These are phyloP conservation scores for Panaeolus papilionaceus DNA, from an alignment of 768 basidiomycete species.

Conservation along the genomic window DNA sequence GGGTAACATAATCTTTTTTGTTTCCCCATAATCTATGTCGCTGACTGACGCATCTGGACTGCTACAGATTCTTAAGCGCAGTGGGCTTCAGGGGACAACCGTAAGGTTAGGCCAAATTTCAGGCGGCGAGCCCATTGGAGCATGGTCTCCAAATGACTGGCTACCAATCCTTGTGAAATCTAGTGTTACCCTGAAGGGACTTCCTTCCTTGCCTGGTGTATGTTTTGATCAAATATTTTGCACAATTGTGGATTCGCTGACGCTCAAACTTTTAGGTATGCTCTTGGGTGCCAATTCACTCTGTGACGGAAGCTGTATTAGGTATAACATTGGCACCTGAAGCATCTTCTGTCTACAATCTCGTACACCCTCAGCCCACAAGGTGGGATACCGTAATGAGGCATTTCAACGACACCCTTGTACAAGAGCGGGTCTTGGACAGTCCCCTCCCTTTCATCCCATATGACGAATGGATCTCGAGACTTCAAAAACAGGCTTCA, in stretches of 20 bases:
- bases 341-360: slow-evolving; percentile 26
- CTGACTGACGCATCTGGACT: neutral
- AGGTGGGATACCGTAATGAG: slow-evolving; percentile 35
- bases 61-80: slow-evolving; percentile 35
- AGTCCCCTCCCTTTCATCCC: slow-evolving; percentile 22
- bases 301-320: slow-evolving; percentile 33
- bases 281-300: slow-evolving; percentile 44
- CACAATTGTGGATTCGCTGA: neutral
- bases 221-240: neutral
- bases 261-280: slow-evolving; percentile 27
- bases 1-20: slow-evolving; percentile 16
- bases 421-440: slow-evolving; percentile 21
- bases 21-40: no score
- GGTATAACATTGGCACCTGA: slow-evolving; percentile 34
- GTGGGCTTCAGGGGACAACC: slow-evolving; percentile 36
- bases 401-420: slow-evolving; percentile 29
- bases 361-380: slow-evolving; percentile 42
- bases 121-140: slow-evolving; percentile 39
- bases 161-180: slow-evolving; percentile 45
- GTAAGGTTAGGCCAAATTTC: slow-evolving; percentile 44
- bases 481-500: slow-evolving; percentile 23
- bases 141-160: slow-evolving; percentile 47
- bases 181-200: slow-evolving; percentile 32
- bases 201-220: slow-evolving; percentile 34
- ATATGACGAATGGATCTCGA: slow-evolving; percentile 28